Percentiles rank a stretch among this genome's conserved stretches.
phyloP scores from a whole-genome alignment of 1,139 yeast genomes.

The Ogataea hybrid region DNA sequence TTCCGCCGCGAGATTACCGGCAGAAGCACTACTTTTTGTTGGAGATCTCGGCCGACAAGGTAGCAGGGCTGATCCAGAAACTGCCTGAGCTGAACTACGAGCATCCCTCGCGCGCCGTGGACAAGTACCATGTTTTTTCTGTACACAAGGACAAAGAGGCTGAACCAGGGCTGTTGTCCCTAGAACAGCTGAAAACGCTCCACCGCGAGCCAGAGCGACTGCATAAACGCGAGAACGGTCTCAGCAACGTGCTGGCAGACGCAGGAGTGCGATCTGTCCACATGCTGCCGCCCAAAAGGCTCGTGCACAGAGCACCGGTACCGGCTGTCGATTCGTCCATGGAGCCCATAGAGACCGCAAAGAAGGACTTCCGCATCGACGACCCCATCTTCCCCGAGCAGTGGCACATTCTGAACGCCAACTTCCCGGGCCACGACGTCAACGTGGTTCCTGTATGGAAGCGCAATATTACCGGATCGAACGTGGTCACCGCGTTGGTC shows the following conservation, averaged over 20 bases:
- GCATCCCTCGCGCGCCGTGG: constrained; percentile 57
- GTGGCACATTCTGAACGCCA: constrained; percentile 85
- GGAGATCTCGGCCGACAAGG: constrained; percentile 39
- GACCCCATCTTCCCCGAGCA: constrained; percentile 83
- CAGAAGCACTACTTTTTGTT: constrained; percentile 53
- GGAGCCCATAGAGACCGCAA: constrained; percentile 40
- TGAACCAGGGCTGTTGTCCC: neutral
- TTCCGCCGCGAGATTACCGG: constrained; percentile 38
- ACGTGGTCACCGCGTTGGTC: constrained; percentile 80
- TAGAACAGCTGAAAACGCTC: constrained; percentile 3
- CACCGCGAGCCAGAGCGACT: constrained; percentile 6
- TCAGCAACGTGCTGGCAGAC: neutral
- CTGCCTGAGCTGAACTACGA: constrained; percentile 51
- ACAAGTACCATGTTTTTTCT: constrained; percentile 63
- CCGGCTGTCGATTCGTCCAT: constrained; percentile 39
- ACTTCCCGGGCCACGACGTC: constrained; percentile 76
- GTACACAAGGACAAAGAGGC: constrained; percentile 34
- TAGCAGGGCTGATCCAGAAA: constrained; percentile 35
- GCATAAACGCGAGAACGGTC: neutral
- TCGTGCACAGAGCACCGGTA: constrained; percentile 46
- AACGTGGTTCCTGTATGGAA: constrained; percentile 88
- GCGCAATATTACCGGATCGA: constrained; percentile 77
- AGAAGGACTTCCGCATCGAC: constrained; percentile 56
- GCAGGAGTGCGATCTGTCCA: constrained; percentile 45
- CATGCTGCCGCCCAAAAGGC: constrained; percentile 45